These are phyloP conservation scores for Exserohilum turcica DNA, from an alignment of 2,329 filamentous ascomycete species.

Conservation along the genomic window DNA sequence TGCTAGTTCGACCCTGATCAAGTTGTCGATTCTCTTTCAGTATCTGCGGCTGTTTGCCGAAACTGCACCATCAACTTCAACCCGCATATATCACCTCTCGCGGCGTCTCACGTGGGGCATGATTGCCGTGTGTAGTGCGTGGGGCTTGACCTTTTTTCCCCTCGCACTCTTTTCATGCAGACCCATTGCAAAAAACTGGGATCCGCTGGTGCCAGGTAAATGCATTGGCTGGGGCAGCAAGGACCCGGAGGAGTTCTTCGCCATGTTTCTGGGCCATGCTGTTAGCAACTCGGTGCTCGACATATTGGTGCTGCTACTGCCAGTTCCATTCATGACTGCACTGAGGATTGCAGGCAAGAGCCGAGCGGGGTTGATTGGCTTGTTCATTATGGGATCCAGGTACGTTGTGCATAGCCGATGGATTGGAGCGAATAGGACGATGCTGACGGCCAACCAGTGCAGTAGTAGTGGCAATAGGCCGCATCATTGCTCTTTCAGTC, in stretches of 20 bases:
- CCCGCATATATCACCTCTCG: conserved; percentile 19
- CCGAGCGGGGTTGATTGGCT: conserved; percentile 32
- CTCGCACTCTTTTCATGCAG: conserved; percentile 40
- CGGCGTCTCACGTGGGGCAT: conserved; percentile 24
- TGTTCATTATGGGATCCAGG: conserved; percentile 43
- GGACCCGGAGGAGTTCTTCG: conserved; percentile 32
- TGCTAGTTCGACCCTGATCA: conserved; percentile 43
- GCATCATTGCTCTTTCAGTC: conserved; percentile 35
- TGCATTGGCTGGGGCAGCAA: conserved; percentile 47
- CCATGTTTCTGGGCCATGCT: conserved; percentile 36
- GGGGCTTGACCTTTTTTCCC: conserved; percentile 40
- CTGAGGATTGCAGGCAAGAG: conserved; percentile 40
- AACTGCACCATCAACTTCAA: conserved; percentile 16
- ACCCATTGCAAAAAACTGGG: conserved; percentile 42
- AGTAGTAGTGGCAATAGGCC: conserved; percentile 34
- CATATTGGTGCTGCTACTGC: conserved; percentile 36
- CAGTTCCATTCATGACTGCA: conserved; percentile 39
- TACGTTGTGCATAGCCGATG: conserved; percentile 38
- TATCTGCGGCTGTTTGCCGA: conserved; percentile 45
- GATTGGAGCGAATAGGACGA: not conserved
- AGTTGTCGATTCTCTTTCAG: conserved; percentile 46
- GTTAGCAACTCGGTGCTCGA: conserved; percentile 44
- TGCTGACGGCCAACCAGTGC: conserved; percentile 25
- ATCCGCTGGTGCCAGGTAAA: conserved; percentile 21
- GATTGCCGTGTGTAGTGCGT: conserved; percentile 30